Percentiles rank a stretch among this genome's conserved stretches.
These are phyloP conservation scores for Yarrowia hollandica DNA, from an alignment of 805 yeast species.

Conservation along the genomic window DNA sequence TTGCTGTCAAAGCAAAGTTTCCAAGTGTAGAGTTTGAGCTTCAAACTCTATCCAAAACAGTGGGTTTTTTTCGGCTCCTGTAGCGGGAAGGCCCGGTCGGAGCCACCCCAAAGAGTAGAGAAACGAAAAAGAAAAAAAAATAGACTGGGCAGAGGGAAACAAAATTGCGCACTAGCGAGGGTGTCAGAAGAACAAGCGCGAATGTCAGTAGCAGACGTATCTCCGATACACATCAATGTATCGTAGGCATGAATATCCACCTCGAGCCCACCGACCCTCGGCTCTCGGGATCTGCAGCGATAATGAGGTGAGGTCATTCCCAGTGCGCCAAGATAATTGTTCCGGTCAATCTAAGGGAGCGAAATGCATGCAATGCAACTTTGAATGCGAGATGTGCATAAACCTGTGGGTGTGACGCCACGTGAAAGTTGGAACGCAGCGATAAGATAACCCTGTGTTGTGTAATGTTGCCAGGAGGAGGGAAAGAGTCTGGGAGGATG, in stretches of 20 bases:
- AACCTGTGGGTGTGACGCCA: constrained; percentile 8
- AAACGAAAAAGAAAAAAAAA: background rate
- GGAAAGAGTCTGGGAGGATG: background rate
- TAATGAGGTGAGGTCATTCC: constrained; percentile 28
- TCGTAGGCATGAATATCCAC: background rate
- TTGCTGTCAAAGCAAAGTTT: constrained; percentile 27
- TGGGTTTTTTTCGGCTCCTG: constrained; percentile 25
- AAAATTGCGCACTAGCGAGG: constrained; percentile 13
- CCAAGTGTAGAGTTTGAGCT: constrained; percentile 12
- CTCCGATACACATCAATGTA: too few relatives aligned
- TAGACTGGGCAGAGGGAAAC: background rate
- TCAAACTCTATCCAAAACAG: constrained; percentile 23
- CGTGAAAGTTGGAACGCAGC: constrained; percentile 25
- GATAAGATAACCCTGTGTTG: constrained; percentile 23
- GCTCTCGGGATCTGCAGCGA: constrained; percentile 29
- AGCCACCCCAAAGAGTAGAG: constrained; percentile 23
- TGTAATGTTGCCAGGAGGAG: constrained; percentile 3
- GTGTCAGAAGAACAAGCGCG: too few relatives aligned
- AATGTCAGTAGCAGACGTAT: too few relatives aligned
- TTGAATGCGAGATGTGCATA: constrained; percentile 19
- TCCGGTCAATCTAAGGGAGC: constrained; percentile 27
- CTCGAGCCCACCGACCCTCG: constrained; percentile 13
- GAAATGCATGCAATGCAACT: constrained; percentile 26
- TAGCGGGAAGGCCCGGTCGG: constrained; percentile 24
- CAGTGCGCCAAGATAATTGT: constrained; percentile 27